Base-by-base conservation (phyloP, 1,284 basidiomycete species). In the Paramarasmius palmivorus region DNA sequence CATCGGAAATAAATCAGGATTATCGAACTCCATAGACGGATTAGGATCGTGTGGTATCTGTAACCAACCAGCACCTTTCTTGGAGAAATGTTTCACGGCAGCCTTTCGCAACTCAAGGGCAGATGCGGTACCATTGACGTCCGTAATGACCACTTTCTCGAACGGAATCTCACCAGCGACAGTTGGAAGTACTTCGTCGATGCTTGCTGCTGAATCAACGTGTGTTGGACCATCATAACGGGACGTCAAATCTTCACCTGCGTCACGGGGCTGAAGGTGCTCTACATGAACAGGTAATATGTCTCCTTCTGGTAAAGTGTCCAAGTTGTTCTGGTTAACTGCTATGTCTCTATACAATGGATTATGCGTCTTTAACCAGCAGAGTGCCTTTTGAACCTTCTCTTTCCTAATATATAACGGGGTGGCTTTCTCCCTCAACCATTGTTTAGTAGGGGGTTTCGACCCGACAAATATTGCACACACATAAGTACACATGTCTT, bases 401-500 rank as follows among this genome's bases (percentile, higher is more conserved):
- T 65, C 63, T 5, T 57, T 48, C 3, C 66, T 55, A 22, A 73
- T 68, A 29, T 53, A 39, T 1, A 73, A 49, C 9, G 72, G 72
- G 45, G 62, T 66, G 4, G 69, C 71, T 14, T 70, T 59, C 8
- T 59, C 49, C 2, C 50, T 53, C 5, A 74, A 37, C 72, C 70
- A 73, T 44, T 72, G 59, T 0, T 26, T 20, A 6, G 62, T 56
- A 0, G 72, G 71, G 3, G 50, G 48, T 17, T 4, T 14, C 7
- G 66, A 63, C 0, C 71, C 70, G 17, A 71, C 56, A 59, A 75
- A 75, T 3, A 76, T 41, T 1, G 74, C 63, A 55, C 71, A 73
- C 2, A 73, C 61, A 6, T 63, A 63, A 0, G 60, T 59, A 0
- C 56, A 48, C 2, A 71, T 57, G 6, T 71, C 66, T 14, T 67